These are phyloP conservation scores for Boletus eberwhitei DNA, from an alignment of 768 basidiomycete genomes.

Conservation along the genomic window DNA sequence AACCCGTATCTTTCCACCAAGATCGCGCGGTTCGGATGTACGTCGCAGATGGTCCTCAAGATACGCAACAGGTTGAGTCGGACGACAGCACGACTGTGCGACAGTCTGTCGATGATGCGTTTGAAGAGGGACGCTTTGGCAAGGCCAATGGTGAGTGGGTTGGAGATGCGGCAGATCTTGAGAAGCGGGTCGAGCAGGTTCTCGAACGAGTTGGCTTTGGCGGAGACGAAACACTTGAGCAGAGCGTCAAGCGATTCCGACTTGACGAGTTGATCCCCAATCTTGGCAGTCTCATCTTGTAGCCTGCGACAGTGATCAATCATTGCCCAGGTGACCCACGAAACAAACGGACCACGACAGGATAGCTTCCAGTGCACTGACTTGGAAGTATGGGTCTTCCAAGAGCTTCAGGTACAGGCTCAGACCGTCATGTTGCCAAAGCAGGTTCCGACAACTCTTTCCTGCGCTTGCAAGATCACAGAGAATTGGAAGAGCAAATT, in stretches of 20 bases:
- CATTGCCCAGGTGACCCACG: neutral
- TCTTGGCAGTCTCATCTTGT: constrained; percentile 90
- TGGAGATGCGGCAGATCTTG: constrained; percentile 85
- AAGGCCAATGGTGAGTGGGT: constrained; percentile 67
- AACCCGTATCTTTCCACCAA: constrained; percentile 82
- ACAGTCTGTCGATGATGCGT: constrained; percentile 80
- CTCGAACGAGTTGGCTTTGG: constrained; percentile 90
- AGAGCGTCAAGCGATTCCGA: constrained; percentile 61
- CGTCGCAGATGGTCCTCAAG: constrained; percentile 81
- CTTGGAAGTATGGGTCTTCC: constrained; percentile 87
- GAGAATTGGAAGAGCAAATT: constrained; percentile 94
- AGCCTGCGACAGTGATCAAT: constrained; percentile 52
- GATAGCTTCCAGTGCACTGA: constrained; percentile 87
- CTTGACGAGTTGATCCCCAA: constrained; percentile 85
- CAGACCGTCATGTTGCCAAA: constrained; percentile 96
- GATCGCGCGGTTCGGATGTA: constrained; percentile 79
- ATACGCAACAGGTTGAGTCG: constrained; percentile 87
- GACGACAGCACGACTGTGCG: constrained; percentile 75
- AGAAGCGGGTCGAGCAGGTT: constrained; percentile 89
- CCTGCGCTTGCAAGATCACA: constrained; percentile 96
- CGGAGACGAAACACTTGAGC: constrained; percentile 74
- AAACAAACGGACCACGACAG: constrained; percentile 67
- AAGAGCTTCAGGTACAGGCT: constrained; percentile 72
- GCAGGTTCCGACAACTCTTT: constrained; percentile 81
- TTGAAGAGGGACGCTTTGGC: constrained; percentile 83